Percentiles rank a stretch among this genome's conserved stretches.
These are phyloP conservation scores for Cordia subcordata DNA, from an alignment of 257 asterid genomes.

Conservation along the genomic window DNA sequence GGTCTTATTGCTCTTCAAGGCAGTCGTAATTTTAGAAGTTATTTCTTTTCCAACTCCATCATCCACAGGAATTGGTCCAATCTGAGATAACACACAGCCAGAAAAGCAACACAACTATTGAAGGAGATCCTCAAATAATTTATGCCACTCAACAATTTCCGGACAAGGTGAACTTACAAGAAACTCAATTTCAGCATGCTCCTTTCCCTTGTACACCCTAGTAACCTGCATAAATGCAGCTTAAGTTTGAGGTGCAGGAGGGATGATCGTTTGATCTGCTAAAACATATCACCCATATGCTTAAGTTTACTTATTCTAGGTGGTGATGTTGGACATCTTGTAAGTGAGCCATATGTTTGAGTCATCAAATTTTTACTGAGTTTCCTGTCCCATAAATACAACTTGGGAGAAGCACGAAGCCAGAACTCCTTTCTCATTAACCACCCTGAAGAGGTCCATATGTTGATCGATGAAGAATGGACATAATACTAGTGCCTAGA, in stretches of 20 bases:
- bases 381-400: too few species aligned
- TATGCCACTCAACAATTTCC: too few species aligned
- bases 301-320: not conserved
- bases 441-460: too few species aligned
- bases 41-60: slow-evolving; percentile 79
- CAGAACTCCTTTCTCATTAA: too few species aligned
- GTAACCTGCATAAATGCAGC: slow-evolving; percentile 46
- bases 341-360: too few species aligned
- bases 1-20: slow-evolving; percentile 54
- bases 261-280: not conserved
- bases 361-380: too few species aligned
- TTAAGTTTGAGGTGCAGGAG: not conserved
- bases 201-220: slow-evolving; percentile 84
- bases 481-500: too few species aligned
- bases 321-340: too few species aligned
- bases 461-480: too few species aligned
- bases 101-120: slow-evolving; percentile 2
- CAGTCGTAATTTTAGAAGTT: slow-evolving; percentile 53
- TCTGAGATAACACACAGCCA: not conserved
- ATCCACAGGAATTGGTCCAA: slow-evolving; percentile 90
- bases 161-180: slow-evolving; percentile 39
- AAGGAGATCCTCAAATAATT: not conserved
- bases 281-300: not conserved
- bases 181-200: slow-evolving; percentile 85
- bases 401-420: too few species aligned